These are phyloP conservation scores for Salix caprea DNA, from an alignment of 345 rosid species.

Conservation along the genomic window DNA sequence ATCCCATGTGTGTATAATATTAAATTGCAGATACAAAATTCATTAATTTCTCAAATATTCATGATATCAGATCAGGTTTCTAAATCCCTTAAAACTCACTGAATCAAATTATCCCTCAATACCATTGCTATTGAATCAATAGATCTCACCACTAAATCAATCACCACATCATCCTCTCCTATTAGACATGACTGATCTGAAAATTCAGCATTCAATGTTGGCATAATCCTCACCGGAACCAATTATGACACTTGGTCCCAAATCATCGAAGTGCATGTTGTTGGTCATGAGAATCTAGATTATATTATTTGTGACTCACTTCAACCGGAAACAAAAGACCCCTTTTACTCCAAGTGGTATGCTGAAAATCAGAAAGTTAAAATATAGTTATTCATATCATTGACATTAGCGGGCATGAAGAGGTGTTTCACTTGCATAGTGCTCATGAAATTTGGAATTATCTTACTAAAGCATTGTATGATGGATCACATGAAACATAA, in stretches of 20 bases:
- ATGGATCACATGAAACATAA: neutral
- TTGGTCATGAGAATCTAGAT: neutral
- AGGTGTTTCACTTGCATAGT: neutral
- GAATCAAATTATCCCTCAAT: too few species aligned
- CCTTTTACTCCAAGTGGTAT: neutral
- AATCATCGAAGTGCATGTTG: neutral
- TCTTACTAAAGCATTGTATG: neutral
- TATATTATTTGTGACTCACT: neutral
- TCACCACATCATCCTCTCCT: neutral
- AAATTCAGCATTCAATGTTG: neutral
- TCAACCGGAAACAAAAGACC: neutral
- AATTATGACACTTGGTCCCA: neutral
- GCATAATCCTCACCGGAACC: neutral
- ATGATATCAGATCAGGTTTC: too few species aligned
- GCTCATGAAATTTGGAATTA: neutral
- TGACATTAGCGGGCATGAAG: neutral
- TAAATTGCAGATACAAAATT: too few species aligned
- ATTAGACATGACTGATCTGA: constrained; percentile 5
- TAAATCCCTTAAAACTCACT: too few species aligned
- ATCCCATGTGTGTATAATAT: too few species aligned
- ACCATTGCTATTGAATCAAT: too few species aligned
- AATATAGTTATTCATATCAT: neutral
- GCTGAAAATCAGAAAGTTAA: constrained; percentile 1
- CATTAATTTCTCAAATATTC: too few species aligned
- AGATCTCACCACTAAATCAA: too few species aligned